Base-by-base conservation (phyloP, 1,284 basidiomycete genomes). In the Singerocomus rubriflavus region DNA sequence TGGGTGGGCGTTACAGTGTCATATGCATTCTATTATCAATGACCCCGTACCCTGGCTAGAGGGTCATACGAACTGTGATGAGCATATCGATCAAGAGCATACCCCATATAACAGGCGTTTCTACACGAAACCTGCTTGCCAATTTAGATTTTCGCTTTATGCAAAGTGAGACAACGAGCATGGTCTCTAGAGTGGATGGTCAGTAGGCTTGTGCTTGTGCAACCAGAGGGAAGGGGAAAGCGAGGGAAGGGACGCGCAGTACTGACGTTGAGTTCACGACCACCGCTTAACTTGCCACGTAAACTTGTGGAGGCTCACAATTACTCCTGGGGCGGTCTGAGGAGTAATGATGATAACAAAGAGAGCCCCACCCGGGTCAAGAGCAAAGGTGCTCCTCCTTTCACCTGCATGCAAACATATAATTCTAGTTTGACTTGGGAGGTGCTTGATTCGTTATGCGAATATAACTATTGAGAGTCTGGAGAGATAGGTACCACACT, bases 31-130 rank as follows among this genome's bases (percentile, higher is more conserved):
- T 9, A 21, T 21, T 21, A 21, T 21, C 21, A 21, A 21, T n/a
- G n/a, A n/a, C n/a, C n/a, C n/a, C n/a, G n/a, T n/a, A 4, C 9
- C 48, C 49, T 33, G 26, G 46, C 14, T 50, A 10, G 21, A 49
- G 36, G 21, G 35, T 29, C 12, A 7, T 35, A 16, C 16, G 30
- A n/a, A 50, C 17, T 21, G 21, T 21, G 21, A 4, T 21, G 21
- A 21, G 21, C 21, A 21, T 21, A 21, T 21, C 21, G 21, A 21
- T 4, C 21, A 21, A 21, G 21, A 21, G 21, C 21, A 21, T 21
- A 21, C 21, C 21, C 21, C 21, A 21, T 21, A 21, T 21, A 21
- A 21, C 21, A 21, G 4, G 21, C 21, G 21, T 21, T 21, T 21
- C 21, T 21, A 21, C 21, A 21, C 21, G 21, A 21, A 10, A 50